Evolutionary conservation across 345 rosid species (phyloP).

Genomic region (Xanthoceras sorbifolium): DNA sequence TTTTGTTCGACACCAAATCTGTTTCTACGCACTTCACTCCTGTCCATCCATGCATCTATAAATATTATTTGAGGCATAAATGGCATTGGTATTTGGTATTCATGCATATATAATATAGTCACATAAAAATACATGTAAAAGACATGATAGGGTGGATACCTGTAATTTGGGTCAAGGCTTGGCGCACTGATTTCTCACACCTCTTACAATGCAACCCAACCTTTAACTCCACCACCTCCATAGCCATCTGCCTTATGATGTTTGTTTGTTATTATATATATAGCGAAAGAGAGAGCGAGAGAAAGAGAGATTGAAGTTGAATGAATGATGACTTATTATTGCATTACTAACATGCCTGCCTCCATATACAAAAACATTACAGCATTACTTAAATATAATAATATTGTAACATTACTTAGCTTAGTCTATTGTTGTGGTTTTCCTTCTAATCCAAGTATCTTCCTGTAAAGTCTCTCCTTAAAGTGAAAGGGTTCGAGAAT

Average conservation of each 20-base stretch:
- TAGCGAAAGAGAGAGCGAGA: not conserved
- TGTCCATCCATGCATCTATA: not conserved
- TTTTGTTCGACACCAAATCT: conserved; percentile 19
- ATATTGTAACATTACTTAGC: no score
- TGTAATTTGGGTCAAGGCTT: conserved; percentile 31
- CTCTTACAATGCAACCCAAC: conserved; percentile 43
- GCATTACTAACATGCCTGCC: conserved; percentile 9
- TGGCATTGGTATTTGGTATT: no score
- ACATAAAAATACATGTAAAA: no score
- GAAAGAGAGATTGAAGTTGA: no score
- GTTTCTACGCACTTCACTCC: conserved; percentile 40
- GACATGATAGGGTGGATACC: conserved; percentile 10
- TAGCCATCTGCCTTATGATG: not conserved
- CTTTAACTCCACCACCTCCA: conserved; percentile 32
- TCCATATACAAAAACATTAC: not conserved
- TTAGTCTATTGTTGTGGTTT: not conserved
- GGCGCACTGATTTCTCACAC: conserved; percentile 39
- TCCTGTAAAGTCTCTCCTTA: not conserved
- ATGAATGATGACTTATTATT: conserved; percentile 17
- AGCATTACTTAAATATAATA: not conserved
- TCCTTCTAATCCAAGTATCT: not conserved
- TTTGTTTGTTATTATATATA: not conserved
- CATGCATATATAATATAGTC: no score
- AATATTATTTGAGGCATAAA: no score
- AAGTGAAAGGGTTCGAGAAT: no score